Conservation (phyloP, 257 asterid genomes). For the Solanum tacnaense region DNA sequence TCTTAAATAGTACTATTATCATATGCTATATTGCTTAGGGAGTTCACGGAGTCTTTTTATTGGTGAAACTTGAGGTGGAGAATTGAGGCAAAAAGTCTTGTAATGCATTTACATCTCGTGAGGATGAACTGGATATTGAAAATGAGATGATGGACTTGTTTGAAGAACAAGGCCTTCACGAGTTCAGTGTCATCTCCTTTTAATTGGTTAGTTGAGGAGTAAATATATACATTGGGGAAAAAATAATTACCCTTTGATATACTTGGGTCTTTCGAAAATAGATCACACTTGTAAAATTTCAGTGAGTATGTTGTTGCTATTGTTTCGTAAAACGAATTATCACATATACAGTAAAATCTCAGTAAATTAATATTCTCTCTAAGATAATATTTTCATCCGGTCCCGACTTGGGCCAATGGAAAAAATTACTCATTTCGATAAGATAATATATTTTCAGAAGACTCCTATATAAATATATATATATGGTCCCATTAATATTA, state of each 20-base stretch:
- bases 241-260: not conserved
- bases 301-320: no score
- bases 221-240: not conserved
- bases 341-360: not conserved
- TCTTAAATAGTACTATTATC: not conserved
- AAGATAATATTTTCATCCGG: no score
- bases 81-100: not conserved
- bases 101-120: slow-evolving; percentile 10
- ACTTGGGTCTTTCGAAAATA: not conserved
- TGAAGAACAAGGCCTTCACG: slow-evolving; percentile 16
- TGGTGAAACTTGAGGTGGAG: slow-evolving; percentile 3
- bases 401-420: no score
- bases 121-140: not conserved
- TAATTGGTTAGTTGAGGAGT: slow-evolving; percentile 14
- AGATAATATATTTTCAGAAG: no score
- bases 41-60: slow-evolving; percentile 31
- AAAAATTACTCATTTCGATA: no score
- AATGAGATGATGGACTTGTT: not conserved
- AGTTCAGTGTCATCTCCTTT: not conserved
- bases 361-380: no score
- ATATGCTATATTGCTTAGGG: not conserved
- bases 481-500: no score
- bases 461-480: no score
- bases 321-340: not conserved
- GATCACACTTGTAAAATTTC: not conserved